A percentile compares a stretch with the other conserved stretches of the same genome.
Conservation (phyloP, 768 basidiomycete species). For the Suillus lakei region DNA sequence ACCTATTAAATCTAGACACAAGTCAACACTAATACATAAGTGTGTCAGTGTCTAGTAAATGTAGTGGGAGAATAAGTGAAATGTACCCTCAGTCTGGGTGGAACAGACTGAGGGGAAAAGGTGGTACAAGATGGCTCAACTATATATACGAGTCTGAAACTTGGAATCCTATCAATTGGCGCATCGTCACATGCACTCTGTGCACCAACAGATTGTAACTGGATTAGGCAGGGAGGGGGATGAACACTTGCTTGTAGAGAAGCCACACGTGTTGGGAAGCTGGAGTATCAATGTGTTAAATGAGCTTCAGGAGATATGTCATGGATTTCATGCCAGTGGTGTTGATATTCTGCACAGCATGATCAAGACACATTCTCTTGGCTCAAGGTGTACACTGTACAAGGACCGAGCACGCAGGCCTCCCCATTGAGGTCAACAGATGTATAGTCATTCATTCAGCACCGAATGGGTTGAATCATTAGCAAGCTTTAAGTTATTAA, state of each 20-base stretch:
- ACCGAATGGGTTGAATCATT: neutral
- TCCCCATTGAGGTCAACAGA: conserved; percentile 84
- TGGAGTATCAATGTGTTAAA: conserved; percentile 91
- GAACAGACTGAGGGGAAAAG: no score
- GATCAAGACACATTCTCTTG: conserved; percentile 4
- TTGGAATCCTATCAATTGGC: no score
- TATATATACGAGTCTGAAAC: no score
- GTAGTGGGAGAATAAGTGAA: no score
- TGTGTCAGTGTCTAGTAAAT: no score
- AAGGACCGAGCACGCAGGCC: conserved; percentile 74
- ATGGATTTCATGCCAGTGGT: conserved; percentile 84
- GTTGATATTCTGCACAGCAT: conserved; percentile 72
- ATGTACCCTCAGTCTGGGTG: no score
- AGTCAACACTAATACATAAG: no score
- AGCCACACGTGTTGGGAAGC: conserved; percentile 85
- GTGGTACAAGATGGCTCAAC: no score
- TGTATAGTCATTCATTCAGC: conserved; percentile 21
- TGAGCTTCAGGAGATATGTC: conserved; percentile 89
- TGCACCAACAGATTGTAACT: no score
- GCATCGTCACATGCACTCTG: no score
- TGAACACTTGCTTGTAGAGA: conserved; percentile 74
- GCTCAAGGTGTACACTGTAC: conserved; percentile 40
- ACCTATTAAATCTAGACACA: neutral
- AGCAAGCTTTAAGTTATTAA: no score
- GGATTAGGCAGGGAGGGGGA: conserved; percentile 8